phyloP scores from a whole-genome alignment of 2,329 filamentous ascomycete genomes.

The Fusarium redolens region DNA sequence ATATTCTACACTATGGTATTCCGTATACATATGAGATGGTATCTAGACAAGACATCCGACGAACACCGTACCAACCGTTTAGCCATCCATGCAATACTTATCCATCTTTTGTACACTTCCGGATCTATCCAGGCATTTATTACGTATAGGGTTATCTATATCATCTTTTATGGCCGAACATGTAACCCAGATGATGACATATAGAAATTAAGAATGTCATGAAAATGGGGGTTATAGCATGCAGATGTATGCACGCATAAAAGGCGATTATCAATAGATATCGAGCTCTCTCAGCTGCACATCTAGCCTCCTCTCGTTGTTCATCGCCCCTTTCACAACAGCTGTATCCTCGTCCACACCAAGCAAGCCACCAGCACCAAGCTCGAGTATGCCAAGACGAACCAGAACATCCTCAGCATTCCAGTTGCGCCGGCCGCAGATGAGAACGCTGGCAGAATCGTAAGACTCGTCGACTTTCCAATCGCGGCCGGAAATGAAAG shows the following conservation, averaged over 20 bases:
- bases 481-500: slow-evolving; percentile 48
- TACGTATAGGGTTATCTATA: slow-evolving; percentile 29
- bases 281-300: slow-evolving; percentile 50
- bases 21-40: slow-evolving; percentile 39
- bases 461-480: slow-evolving; percentile 45
- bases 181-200: slow-evolving; percentile 2
- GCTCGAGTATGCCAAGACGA: slow-evolving; percentile 47
- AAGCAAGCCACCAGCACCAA: slow-evolving; percentile 44
- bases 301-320: slow-evolving; percentile 44
- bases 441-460: slow-evolving; percentile 45
- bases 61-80: slow-evolving; percentile 30
- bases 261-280: slow-evolving; percentile 45
- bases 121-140: slow-evolving; percentile 34
- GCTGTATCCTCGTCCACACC: slow-evolving; percentile 41
- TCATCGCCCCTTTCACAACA: slow-evolving; percentile 45
- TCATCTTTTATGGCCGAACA: background rate
- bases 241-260: background rate
- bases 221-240: background rate
- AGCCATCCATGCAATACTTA: slow-evolving; percentile 17
- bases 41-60: slow-evolving; percentile 37
- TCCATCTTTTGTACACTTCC: slow-evolving; percentile 14
- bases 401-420: slow-evolving; percentile 44
- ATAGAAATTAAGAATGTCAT: background rate
- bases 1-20: slow-evolving; percentile 33
- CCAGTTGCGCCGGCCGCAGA: slow-evolving; percentile 47